Conservation (phyloP, 192 early-diverging fungal species). For the Entomortierella lignicola region DNA sequence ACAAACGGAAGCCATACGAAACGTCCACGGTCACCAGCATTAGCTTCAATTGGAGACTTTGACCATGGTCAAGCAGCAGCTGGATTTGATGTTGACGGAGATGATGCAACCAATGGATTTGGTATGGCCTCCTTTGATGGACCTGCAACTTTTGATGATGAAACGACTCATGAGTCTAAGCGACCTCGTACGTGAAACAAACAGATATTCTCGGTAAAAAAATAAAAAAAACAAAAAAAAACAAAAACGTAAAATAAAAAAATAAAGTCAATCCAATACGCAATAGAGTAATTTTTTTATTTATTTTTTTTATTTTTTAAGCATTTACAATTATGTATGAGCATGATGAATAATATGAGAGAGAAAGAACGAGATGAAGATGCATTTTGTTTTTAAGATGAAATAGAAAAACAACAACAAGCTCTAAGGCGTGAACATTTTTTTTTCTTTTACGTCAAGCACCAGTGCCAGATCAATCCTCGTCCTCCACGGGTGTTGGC, state of each 20-base stretch:
- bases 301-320: slow-evolving; percentile 6
- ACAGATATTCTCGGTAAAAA: neutral
- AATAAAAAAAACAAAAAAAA: neutral
- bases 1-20: slow-evolving; percentile 16
- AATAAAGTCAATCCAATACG: neutral
- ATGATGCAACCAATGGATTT: slow-evolving; percentile 37
- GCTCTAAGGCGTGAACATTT: neutral
- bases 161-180: slow-evolving; percentile 32
- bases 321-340: neutral
- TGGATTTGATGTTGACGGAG: slow-evolving; percentile 41
- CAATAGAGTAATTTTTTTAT: too few species aligned
- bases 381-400: too few species aligned
- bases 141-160: slow-evolving; percentile 50
- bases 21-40: slow-evolving; percentile 46
- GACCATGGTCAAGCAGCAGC: slow-evolving; percentile 27
- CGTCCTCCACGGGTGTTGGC: slow-evolving; percentile 34
- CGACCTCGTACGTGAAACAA: slow-evolving; percentile 30
- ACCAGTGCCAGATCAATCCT: slow-evolving; percentile 55
- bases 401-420: too few species aligned
- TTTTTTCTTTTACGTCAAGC: slow-evolving; percentile 26
- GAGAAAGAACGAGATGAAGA: neutral
- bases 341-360: neutral
- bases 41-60: slow-evolving; percentile 2
- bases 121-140: slow-evolving; percentile 51
- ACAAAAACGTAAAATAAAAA: slow-evolving; percentile 9